Percentiles rank a stretch among this genome's conserved stretches.
phyloP scores from a whole-genome alignment of 192 early-diverging fungal genomes.

The Powellomyces hirtus region DNA sequence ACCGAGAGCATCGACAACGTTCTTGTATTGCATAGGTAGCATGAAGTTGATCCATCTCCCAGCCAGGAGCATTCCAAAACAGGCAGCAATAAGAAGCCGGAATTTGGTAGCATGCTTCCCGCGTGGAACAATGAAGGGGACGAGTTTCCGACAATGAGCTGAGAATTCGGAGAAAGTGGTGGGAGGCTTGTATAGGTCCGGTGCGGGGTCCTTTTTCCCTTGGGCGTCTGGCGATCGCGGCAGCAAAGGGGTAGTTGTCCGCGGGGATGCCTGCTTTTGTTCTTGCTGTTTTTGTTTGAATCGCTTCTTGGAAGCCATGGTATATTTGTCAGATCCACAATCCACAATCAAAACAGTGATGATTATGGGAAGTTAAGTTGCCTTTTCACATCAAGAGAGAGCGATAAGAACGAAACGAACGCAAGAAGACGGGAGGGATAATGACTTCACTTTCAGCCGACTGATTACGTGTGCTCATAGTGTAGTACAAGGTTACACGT shows the following conservation, averaged over 20 bases:
- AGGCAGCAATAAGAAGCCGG: conserved; percentile 54
- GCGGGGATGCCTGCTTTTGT: neutral
- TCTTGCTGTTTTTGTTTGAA: neutral
- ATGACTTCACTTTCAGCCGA: no score
- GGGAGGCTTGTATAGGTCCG: conserved; percentile 14
- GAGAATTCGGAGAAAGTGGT: conserved; percentile 30
- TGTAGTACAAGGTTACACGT: no score
- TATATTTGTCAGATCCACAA: no score
- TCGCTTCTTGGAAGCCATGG: neutral
- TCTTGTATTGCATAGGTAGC: conserved; percentile 79
- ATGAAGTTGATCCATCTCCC: conserved; percentile 74
- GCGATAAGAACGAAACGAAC: no score
- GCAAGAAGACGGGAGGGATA: no score
- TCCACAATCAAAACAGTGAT: no score
- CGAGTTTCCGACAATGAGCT: conserved; percentile 54
- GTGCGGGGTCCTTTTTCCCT: neutral
- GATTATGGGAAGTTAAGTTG: no score
- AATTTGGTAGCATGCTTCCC: conserved; percentile 54
- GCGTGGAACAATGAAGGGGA: conserved; percentile 84
- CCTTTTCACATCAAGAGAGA: no score
- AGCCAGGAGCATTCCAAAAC: conserved; percentile 60
- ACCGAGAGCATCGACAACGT: conserved; percentile 68
- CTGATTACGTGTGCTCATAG: no score
- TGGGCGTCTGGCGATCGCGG: neutral
- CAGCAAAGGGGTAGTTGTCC: neutral